Percentiles rank a stretch among this genome's conserved stretches.
phyloP scores from a whole-genome alignment of 257 asterid species.

The Voacanga thouarsii region DNA sequence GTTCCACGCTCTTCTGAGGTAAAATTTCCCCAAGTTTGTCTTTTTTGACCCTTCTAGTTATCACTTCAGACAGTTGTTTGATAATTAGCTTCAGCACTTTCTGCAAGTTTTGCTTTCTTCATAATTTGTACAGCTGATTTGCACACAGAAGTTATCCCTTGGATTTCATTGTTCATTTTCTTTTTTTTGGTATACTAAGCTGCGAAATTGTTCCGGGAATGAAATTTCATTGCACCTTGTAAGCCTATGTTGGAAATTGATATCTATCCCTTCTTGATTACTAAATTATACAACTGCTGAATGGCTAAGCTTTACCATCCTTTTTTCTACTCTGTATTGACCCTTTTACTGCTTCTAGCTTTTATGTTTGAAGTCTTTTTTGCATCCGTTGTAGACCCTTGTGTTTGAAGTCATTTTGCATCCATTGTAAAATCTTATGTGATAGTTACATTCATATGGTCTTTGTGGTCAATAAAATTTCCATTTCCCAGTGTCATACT shows the following conservation, averaged over 20 bases:
- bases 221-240: background rate
- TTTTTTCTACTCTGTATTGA: background rate
- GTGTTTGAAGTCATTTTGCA: too few relatives aligned
- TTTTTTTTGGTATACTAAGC: background rate
- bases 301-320: background rate
- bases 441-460: background rate
- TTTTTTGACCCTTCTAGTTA: background rate
- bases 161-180: too few relatives aligned
- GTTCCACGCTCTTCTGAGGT: background rate
- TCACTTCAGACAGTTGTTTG: background rate
- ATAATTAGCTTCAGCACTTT: background rate
- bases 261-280: background rate
- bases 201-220: background rate
- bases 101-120: slow-evolving; percentile 1
- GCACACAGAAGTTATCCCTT: background rate
- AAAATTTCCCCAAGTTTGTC: background rate
- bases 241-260: background rate
- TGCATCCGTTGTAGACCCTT: background rate
- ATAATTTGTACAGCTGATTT: background rate
- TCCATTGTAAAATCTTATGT: background rate
- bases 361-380: too few relatives aligned
- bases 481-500: background rate
- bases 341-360: background rate
- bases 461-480: background rate
- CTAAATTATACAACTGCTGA: background rate